Evolutionary conservation across 2,329 filamentous ascomycete species (phyloP), one percentile per base, ranked within the genome.

Genomic region (Huntiella decipiens): DNA sequence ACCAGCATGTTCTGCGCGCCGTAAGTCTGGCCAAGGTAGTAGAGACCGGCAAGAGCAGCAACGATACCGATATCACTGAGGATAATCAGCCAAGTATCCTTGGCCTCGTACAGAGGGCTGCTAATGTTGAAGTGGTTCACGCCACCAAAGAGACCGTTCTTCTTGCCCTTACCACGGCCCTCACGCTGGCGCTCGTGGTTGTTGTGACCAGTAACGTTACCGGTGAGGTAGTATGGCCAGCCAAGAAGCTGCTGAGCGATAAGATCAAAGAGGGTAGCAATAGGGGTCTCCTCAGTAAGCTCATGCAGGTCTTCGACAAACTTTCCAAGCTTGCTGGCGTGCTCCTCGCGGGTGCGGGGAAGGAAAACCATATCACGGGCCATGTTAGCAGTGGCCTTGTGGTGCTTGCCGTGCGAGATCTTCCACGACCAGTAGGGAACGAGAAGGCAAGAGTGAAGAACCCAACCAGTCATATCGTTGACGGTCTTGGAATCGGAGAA

Each of bases 391-490:
- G 91, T 98, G 53, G 87, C 86, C 74, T 96, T 96, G 82, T 98
- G 91, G 71, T 98, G 91, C 77, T 94, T 94, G 69, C 85, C 82
- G 68, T 98, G 91, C 54, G 86, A 94, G 65, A 96, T 87, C 69
- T 98, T 93, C 91, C 91, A 98, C 60, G 85, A 93, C 70, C 95
- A 98, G 70, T 96, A 98, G 16, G 91, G 91, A 42, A 98, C 88
- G 47, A 95, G 71, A 35, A 95, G 76, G 38, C 77, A 63, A 34
- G 87, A 94, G 68, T 96, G 88, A 55, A 84, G 75, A 60, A 94
- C 63, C 83, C 84, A 95, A 57, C 88, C 88, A 49, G 91, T 85
- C 19, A 82, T 75, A 64, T 96, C 86, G 68, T 96, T 96, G 60
- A 95, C 65, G 8, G 76, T 67, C 68, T 83, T 88, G 57, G 83